These are phyloP conservation scores for Liquidambar formosana DNA, from an alignment of 164 flowering plant species.

Conservation along the genomic window DNA sequence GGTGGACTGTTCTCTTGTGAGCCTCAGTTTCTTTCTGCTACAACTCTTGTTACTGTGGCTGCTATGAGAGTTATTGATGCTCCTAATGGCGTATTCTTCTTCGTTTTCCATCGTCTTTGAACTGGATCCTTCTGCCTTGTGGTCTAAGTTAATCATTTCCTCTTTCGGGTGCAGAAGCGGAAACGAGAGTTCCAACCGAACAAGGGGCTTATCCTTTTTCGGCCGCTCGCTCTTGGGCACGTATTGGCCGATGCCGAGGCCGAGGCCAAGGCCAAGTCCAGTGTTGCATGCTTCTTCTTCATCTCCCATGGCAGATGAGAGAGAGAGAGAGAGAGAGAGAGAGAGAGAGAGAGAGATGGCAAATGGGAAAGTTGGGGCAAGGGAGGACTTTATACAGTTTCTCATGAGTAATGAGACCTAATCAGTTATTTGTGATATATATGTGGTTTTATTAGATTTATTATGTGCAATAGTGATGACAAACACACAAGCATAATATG, in stretches of 20 bases:
- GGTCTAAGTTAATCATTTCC: background rate
- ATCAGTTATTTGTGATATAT: too few species aligned
- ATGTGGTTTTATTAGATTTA: too few species aligned
- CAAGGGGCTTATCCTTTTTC: background rate
- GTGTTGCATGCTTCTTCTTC: slow-evolving; percentile 15
- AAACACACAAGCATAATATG: too few species aligned
- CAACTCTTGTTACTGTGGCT: background rate
- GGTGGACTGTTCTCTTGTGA: slow-evolving; percentile 21
- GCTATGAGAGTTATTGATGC: too few species aligned
- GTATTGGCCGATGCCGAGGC: background rate
- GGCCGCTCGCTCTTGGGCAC: background rate
- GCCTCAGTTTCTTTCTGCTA: slow-evolving; percentile 29
- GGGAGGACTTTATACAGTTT: too few species aligned
- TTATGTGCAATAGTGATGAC: too few species aligned
- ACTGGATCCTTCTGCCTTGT: background rate
- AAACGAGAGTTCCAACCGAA: slow-evolving; percentile 11
- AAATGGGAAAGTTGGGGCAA: too few species aligned
- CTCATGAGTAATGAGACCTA: too few species aligned
- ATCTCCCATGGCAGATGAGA: too few species aligned
- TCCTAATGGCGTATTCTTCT: too few species aligned
- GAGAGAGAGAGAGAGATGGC: too few species aligned
- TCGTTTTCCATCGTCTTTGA: background rate
- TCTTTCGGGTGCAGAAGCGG: background rate
- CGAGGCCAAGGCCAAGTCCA: slow-evolving; percentile 15
- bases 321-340: too few species aligned